Evolutionary conservation across 2,329 filamentous ascomycete genomes (phyloP), one percentile per base, ranked within the genome.

Genomic region (Arthrinium phaeospermum): DNA sequence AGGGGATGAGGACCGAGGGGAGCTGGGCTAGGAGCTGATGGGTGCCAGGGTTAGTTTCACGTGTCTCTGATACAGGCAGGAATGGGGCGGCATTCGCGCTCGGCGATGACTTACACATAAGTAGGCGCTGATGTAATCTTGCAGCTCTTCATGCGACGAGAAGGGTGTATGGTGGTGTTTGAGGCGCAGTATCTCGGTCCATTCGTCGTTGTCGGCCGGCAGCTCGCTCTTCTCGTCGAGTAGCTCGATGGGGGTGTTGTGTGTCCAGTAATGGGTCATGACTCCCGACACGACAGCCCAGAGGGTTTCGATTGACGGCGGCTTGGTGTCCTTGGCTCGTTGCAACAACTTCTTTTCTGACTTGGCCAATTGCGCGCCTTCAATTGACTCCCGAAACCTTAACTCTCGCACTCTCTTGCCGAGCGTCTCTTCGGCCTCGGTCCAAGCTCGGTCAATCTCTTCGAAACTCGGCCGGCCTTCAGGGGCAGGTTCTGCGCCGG

Each of bases 141-240:
- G 30, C 47, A 70, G 46, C 34, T 70, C 68, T 13, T 70, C 68
- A 34, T 27, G 68, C 68, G 68, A 70, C 22, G 68, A n/a, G 68
- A 51, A 70, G 4, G 68, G 68, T 4, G 19, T 51, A n/a, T 51
- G 46, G 68, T 70, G 68, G 68, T 70, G 68, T 16, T 70, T 70
- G 19, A 70, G 49, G 46, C 45, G 47, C 68, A 53, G 2, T 16
- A 70, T 53, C 4, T 70, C 46, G 19, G 30, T 57, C 68, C 68
- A 70, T 13, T 70, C 46, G 22, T 57, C 47, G 13, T 41, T 19
- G 10, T 70, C 68, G n/a, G 34, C 22, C 3, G 45, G 24, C 4
- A 45, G 16, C 12, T 68, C 67, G 67, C 67, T 47, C 27, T 68
- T 47, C 30, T 47, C 67, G 67, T 68, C 44, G 67, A 47, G n/a